A percentile compares a stretch with the other conserved stretches of the same genome.
Conservation (phyloP, 108 stramenopile species). For the Skeletonema marinoi region DNA sequence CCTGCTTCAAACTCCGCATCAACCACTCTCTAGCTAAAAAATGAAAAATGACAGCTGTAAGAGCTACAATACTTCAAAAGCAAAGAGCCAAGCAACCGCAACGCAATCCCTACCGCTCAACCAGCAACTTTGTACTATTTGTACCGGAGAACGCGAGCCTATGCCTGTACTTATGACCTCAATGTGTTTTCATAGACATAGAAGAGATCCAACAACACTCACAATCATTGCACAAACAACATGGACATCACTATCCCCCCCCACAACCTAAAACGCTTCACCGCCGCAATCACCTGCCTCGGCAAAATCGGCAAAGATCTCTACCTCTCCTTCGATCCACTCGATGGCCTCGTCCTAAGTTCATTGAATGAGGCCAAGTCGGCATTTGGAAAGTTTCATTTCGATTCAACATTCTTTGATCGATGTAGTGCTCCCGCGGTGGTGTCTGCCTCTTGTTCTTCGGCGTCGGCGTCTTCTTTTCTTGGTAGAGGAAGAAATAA, state of each 20-base stretch:
- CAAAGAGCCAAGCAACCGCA: no score
- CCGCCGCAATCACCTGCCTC: conserved; percentile 66
- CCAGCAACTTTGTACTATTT: no score
- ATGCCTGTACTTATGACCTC: no score
- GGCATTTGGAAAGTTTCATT: conserved; percentile 72
- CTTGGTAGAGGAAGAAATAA: background rate
- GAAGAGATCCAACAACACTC: no score
- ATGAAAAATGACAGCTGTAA: no score
- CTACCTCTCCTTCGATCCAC: conserved; percentile 79
- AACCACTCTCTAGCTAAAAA: no score
- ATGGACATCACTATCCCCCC: conserved; percentile 85
- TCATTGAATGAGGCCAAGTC: conserved; percentile 84
- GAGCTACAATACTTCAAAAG: no score
- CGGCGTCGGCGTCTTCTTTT: background rate
- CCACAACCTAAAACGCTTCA: conserved; percentile 70
- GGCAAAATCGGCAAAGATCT: conserved; percentile 80
- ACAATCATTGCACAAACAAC: no score
- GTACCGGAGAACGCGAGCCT: no score
- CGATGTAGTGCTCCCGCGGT: background rate
- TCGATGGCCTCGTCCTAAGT: conserved; percentile 74
- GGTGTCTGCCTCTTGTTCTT: background rate
- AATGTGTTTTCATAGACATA: no score
- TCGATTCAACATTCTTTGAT: conserved; percentile 33
- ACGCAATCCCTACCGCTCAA: no score
- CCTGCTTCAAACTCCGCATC: no score